Conservation (phyloP, 768 basidiomycete species). For the Podaxis rugospora region DNA sequence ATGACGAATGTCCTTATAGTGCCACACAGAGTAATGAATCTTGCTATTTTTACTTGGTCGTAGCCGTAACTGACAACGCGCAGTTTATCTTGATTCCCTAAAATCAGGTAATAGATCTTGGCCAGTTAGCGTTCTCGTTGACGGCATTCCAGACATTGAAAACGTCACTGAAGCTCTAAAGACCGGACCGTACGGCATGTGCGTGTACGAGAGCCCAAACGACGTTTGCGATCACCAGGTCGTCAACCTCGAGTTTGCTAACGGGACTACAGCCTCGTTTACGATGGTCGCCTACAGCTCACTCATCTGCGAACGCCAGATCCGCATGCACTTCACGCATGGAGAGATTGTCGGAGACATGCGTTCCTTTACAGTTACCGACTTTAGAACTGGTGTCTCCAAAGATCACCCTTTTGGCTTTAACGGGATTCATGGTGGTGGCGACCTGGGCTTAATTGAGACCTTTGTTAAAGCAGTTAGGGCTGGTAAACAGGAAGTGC, state of each 20-base stretch:
- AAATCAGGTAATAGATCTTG: conserved; percentile 48
- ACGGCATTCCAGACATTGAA: conserved; percentile 84
- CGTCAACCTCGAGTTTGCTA: conserved; percentile 83
- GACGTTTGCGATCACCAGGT: conserved; percentile 92
- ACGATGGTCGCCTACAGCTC: conserved; percentile 87
- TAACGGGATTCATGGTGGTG: conserved; percentile 80
- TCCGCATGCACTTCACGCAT: conserved; percentile 78
- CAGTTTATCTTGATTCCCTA: conserved; percentile 83
- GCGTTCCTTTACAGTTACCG: conserved; percentile 66
- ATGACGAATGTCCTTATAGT: conserved; percentile 70
- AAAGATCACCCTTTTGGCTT: conserved; percentile 32
- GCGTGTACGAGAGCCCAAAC: conserved; percentile 82
- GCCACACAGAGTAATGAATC: conserved; percentile 69
- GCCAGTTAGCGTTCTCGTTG: conserved; percentile 68
- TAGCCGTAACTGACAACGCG: neutral
- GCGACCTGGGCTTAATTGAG: conserved; percentile 71
- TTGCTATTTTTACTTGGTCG: neutral
- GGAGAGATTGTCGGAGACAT: conserved; percentile 91
- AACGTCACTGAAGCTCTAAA: conserved; percentile 72
- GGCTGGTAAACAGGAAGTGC: conserved; percentile 51
- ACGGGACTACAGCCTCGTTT: conserved; percentile 78
- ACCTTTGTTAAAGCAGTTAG: conserved; percentile 76
- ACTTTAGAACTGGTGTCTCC: conserved; percentile 58
- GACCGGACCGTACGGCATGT: conserved; percentile 69
- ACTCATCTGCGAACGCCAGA: conserved; percentile 78